Evolutionary conservation across 2,329 filamentous ascomycete species (phyloP).

Genomic region (Aphanocladium album): DNA sequence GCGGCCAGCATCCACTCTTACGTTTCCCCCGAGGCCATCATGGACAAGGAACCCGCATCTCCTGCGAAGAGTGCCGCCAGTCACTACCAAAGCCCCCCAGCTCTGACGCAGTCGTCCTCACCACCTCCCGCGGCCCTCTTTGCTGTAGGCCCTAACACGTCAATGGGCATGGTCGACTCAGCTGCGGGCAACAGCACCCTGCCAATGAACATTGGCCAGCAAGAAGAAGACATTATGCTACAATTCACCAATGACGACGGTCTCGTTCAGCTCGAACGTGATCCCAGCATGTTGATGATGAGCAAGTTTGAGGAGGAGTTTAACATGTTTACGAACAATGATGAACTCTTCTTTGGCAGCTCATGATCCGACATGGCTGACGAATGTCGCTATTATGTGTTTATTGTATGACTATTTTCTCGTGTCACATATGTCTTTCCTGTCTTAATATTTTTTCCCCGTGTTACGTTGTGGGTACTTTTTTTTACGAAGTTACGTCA

Average conservation of each 20-base stretch:
- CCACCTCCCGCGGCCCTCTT: conserved; percentile 50
- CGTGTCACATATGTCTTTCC: conserved; percentile 14
- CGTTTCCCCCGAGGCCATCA: conserved; percentile 43
- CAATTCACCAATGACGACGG: conserved; percentile 28
- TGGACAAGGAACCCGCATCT: conserved; percentile 37
- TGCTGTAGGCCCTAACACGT: conserved; percentile 38
- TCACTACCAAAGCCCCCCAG: conserved; percentile 54
- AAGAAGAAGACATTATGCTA: conserved; percentile 29
- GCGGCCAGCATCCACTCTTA: conserved; percentile 35
- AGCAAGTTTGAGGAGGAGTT: conserved; percentile 52
- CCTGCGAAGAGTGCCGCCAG: conserved; percentile 47
- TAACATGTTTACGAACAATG: conserved; percentile 46
- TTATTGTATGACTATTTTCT: conserved; percentile 15
- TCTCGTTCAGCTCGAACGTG: conserved; percentile 39
- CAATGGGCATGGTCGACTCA: conserved; percentile 28
- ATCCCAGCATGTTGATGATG: conserved; percentile 45
- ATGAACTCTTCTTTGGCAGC: conserved; percentile 49
- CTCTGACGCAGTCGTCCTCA: conserved; percentile 56
- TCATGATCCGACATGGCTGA: conserved; percentile 19
- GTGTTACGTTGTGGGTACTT: neutral
- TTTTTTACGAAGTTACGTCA: conserved; percentile 4
- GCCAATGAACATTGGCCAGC: conserved; percentile 32
- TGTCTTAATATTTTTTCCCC: neutral
- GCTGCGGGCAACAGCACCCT: conserved; percentile 29
- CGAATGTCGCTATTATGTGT: conserved; percentile 11